A percentile compares a stretch with the other conserved stretches of the same genome.
Evolutionary conservation across 495 filamentous ascomycete genomes (phyloP).

Genomic region (Daldinia decipiens): DNA sequence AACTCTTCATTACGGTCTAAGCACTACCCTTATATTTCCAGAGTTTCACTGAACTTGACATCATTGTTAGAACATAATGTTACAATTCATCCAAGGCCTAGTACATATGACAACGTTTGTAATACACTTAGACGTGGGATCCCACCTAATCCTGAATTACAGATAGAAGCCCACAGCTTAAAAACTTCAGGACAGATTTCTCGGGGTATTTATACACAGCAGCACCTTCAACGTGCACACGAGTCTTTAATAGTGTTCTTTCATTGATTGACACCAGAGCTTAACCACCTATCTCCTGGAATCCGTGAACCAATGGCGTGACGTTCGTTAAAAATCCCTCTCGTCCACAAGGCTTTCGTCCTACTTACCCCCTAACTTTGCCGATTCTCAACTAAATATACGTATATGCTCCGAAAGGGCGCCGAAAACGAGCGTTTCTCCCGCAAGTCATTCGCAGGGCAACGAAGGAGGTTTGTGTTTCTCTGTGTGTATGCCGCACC

Average conservation of each 20-base stretch:
- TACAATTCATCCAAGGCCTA: not conserved
- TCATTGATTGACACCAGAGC: slow-evolving; percentile 47
- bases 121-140: not conserved
- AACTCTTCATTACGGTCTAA: too few relatives aligned
- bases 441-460: slow-evolving; percentile 28
- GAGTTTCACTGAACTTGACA: not conserved
- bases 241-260: slow-evolving; percentile 41
- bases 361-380: slow-evolving; percentile 19
- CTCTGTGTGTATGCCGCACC: slow-evolving; percentile 6
- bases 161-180: not conserved
- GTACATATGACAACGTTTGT: slow-evolving; percentile 1
- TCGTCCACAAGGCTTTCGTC: slow-evolving; percentile 35
- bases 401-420: slow-evolving; percentile 25
- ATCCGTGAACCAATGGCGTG: slow-evolving; percentile 48
- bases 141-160: not conserved
- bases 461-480: slow-evolving; percentile 24
- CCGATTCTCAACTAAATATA: slow-evolving; percentile 28
- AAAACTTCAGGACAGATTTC: not conserved
- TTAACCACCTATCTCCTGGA: slow-evolving; percentile 37
- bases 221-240: slow-evolving; percentile 1
- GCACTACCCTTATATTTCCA: not conserved
- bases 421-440: slow-evolving; percentile 14
- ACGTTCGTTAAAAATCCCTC: slow-evolving; percentile 49
- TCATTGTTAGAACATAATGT: not conserved
- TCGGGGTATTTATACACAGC: not conserved